Evolutionary conservation across 441 rosid species (phyloP).

Genomic region (Capsella rubella): DNA sequence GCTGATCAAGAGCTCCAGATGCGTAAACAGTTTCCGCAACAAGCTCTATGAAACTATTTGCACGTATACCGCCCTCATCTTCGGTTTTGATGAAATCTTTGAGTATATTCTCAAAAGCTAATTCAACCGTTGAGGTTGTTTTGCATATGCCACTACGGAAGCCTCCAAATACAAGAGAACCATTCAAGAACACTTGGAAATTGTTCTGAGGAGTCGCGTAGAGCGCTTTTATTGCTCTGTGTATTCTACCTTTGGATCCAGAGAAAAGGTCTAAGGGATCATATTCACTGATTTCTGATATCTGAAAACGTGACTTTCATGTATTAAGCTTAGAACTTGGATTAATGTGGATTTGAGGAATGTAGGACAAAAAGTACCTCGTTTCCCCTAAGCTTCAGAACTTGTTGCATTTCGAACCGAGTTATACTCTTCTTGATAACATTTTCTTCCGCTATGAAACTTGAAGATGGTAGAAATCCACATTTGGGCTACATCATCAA

Average conservation of each 20-base stretch:
- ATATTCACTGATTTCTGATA: slow-evolving; percentile 69
- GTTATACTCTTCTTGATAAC: slow-evolving; percentile 59
- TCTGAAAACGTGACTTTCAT: slow-evolving; percentile 46
- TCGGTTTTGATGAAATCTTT: slow-evolving; percentile 57
- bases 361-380: slow-evolving; percentile 53
- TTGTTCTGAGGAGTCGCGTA: slow-evolving; percentile 78
- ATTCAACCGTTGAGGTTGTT: slow-evolving; percentile 51
- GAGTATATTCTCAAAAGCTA: slow-evolving; percentile 65
- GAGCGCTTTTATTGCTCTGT: slow-evolving; percentile 71
- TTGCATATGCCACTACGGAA: slow-evolving; percentile 62
- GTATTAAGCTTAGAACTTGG: background rate
- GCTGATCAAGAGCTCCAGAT: slow-evolving; percentile 70
- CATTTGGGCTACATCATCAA: slow-evolving; percentile 81
- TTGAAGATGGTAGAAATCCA: slow-evolving; percentile 83
- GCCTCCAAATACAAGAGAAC: slow-evolving; percentile 77
- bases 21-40: slow-evolving; percentile 61
- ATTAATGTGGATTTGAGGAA: background rate
- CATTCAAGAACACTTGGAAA: slow-evolving; percentile 85
- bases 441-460: slow-evolving; percentile 67
- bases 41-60: slow-evolving; percentile 66
- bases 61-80: slow-evolving; percentile 51
- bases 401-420: slow-evolving; percentile 85
- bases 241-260: slow-evolving; percentile 74
- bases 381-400: slow-evolving; percentile 61
- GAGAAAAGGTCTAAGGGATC: slow-evolving; percentile 88